phyloP scores from a whole-genome alignment of 2,329 filamentous ascomycete species.

The Fusarium pininemorale region DNA sequence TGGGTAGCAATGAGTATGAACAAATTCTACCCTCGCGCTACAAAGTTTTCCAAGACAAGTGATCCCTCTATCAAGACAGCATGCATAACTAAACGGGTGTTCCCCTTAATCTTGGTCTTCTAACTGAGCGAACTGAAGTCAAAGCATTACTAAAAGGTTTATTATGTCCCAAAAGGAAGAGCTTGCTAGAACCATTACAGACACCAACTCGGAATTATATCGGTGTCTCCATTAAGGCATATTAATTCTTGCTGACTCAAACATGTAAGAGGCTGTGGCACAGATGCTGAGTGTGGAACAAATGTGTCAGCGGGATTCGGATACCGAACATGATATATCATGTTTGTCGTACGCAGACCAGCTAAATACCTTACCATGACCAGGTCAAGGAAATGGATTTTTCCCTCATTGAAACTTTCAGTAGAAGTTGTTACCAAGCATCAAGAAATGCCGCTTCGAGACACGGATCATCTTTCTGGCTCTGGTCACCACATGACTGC shows the following conservation, averaged over 20 bases:
- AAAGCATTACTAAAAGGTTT: not conserved
- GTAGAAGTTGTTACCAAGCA: too few species aligned
- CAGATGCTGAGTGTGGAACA: too few species aligned
- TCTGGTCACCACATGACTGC: not conserved
- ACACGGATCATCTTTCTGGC: not conserved
- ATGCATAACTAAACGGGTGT: not conserved
- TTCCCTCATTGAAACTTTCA: accelerated
- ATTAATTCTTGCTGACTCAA: too few species aligned
- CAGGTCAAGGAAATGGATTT: too few species aligned
- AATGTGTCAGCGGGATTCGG: not conserved
- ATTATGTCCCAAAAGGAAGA: not conserved
- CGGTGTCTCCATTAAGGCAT: not conserved
- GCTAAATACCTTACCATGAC: too few species aligned
- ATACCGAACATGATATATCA: not conserved
- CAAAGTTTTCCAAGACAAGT: not conserved
- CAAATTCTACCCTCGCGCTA: too few species aligned
- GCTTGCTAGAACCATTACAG: accelerated
- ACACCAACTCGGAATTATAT: accelerated
- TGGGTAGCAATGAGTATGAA: too few species aligned
- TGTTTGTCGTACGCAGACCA: too few species aligned
- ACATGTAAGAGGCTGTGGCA: accelerated
- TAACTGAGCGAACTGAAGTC: not conserved
- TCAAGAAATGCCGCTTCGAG: not conserved
- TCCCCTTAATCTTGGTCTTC: not conserved
- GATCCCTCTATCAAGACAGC: not conserved